These are phyloP conservation scores for Plasmodium cynomolgi DNA, from an alignment of 169 alveolate species.

Conservation along the genomic window DNA sequence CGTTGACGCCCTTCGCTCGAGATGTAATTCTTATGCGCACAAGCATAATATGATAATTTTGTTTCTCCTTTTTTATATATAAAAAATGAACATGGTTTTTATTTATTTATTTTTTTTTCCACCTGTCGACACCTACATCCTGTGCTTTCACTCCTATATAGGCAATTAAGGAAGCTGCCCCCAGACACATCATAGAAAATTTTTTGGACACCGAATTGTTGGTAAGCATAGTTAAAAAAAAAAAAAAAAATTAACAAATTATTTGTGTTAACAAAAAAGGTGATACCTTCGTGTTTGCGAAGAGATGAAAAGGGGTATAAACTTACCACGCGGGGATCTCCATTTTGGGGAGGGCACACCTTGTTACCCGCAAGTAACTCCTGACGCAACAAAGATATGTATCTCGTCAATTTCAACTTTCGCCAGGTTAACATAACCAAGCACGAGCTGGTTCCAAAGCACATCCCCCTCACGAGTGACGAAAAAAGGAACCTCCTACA, in stretches of 20 bases:
- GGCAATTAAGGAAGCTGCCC: constrained; percentile 94
- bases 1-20: constrained; percentile 93
- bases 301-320: background rate
- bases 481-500: constrained; percentile 93
- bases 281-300: background rate
- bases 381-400: background rate
- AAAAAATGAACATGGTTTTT: background rate
- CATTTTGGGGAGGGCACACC: background rate
- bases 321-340: background rate
- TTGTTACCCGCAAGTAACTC: background rate
- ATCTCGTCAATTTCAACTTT: background rate
- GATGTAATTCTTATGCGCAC: constrained; percentile 79
- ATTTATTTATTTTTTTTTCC: background rate
- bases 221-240: constrained; percentile 72
- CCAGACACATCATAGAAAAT: constrained; percentile 91
- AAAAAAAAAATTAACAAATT: background rate
- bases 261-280: background rate
- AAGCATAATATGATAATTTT: background rate
- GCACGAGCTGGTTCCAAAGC: constrained; percentile 98
- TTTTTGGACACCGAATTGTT: constrained; percentile 92
- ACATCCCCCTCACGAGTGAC: constrained; percentile 93
- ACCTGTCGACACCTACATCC: background rate
- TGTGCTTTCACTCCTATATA: background rate
- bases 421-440: constrained; percentile 95
- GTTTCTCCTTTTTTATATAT: background rate